Percentiles rank a stretch among this genome's conserved stretches.
These are phyloP conservation scores for Elsinoe arachidis DNA, from an alignment of 2,329 filamentous ascomycete species.

Conservation along the genomic window DNA sequence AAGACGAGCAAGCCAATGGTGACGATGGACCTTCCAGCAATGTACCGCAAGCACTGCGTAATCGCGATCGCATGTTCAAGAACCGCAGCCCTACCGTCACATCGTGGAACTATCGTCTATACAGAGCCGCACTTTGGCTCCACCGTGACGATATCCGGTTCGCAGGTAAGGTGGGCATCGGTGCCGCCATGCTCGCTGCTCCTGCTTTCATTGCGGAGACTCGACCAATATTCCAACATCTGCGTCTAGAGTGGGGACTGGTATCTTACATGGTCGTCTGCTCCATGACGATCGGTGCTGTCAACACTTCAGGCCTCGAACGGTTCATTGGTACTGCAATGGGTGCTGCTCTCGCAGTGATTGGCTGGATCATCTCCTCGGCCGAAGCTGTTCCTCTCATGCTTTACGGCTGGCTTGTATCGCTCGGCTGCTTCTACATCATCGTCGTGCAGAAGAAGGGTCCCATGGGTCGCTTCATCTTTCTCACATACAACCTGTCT, in stretches of 20 bases:
- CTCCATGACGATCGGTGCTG: constrained; percentile 92
- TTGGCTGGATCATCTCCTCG: constrained; percentile 67
- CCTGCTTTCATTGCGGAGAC: constrained; percentile 77
- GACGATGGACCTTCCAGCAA: constrained; percentile 5
- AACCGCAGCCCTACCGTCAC: constrained; percentile 11
- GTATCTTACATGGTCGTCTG: constrained; percentile 97
- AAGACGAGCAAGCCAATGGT: not conserved
- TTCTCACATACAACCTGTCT: constrained; percentile 92
- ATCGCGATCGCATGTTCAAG: not conserved
- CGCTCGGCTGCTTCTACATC: constrained; percentile 78
- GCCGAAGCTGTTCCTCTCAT: constrained; percentile 70
- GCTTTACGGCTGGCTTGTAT: constrained; percentile 71
- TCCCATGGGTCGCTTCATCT: constrained; percentile 84
- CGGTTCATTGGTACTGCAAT: constrained; percentile 80
- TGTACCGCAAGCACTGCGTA: not conserved
- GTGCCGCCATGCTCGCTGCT: constrained; percentile 79
- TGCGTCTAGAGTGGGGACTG: constrained; percentile 94
- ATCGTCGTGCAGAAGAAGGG: constrained; percentile 77
- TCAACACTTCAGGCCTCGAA: constrained; percentile 83
- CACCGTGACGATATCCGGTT: constrained; percentile 63
- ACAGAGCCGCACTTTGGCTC: constrained; percentile 48
- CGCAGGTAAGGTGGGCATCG: constrained; percentile 86
- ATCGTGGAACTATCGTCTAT: constrained; percentile 40
- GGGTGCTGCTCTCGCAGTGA: constrained; percentile 65
- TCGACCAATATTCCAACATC: constrained; percentile 70